These are phyloP conservation scores for Apiospora kogelbergensis DNA, from an alignment of 2,329 filamentous ascomycete genomes.

Conservation along the genomic window DNA sequence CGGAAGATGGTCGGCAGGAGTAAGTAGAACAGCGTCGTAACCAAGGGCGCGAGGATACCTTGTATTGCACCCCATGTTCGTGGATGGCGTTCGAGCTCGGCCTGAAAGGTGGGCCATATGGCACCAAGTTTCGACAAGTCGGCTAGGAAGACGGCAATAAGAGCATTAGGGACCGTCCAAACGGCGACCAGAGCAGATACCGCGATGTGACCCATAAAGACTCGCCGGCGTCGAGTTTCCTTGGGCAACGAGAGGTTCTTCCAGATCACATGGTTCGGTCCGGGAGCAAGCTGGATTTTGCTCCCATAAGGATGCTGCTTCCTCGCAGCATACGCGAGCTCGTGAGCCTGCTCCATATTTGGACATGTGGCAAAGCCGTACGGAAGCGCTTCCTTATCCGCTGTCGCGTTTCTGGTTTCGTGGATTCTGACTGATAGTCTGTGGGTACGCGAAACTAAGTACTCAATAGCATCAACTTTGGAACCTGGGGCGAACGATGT, in stretches of 20 bases:
- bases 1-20: constrained; percentile 90
- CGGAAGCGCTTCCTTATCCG: constrained; percentile 82
- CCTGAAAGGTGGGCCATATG: constrained; percentile 76
- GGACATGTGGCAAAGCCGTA: constrained; percentile 96
- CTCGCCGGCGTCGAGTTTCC: constrained; percentile 65
- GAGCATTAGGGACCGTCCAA: constrained; percentile 89
- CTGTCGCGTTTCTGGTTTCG: constrained; percentile 76
- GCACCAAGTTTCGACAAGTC: constrained; percentile 78
- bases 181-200: constrained; percentile 75
- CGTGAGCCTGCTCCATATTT: constrained; percentile 83
- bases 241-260: constrained; percentile 80
- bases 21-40: constrained; percentile 86
- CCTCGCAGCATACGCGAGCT: constrained; percentile 77
- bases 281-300: constrained; percentile 75
- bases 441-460: constrained; percentile 81
- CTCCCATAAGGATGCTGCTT: constrained; percentile 80
- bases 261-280: constrained; percentile 93
- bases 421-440: constrained; percentile 82
- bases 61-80: constrained; percentile 83
- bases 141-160: constrained; percentile 91
- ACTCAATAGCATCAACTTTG: constrained; percentile 93
- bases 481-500: constrained; percentile 62
- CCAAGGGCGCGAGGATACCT: constrained; percentile 83
- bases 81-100: constrained; percentile 59
- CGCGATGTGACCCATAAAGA: constrained; percentile 82